Conservation (phyloP, 1,284 basidiomycete genomes). For the Cryptococcus hybrid region DNA sequence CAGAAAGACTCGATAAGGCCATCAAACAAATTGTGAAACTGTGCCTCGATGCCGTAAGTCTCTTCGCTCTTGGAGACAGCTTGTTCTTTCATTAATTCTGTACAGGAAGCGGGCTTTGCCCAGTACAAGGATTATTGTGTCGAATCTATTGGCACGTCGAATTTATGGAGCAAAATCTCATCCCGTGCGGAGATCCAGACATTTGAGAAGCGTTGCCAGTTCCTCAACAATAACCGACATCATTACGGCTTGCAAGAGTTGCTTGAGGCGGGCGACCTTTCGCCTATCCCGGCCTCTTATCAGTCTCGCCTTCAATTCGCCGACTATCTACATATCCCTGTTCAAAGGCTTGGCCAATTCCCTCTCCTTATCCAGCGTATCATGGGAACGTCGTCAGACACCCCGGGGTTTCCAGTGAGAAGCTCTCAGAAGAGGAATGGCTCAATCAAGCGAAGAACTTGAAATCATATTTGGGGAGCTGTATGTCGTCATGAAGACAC, state of each 20-base stretch:
- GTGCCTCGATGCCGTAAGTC: neutral
- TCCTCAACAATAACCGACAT: neutral
- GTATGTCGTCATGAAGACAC: conserved; percentile 58
- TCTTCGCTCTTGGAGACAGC: neutral
- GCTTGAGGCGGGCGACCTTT: neutral
- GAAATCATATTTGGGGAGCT: conserved; percentile 37
- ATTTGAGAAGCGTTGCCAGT: neutral
- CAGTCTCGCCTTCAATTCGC: neutral
- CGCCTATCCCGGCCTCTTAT: neutral
- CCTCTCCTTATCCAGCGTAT: conserved; percentile 5
- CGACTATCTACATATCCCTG: conserved; percentile 50
- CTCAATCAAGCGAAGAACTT: conserved; percentile 26
- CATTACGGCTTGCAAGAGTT: neutral
- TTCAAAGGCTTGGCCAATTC: conserved; percentile 87
- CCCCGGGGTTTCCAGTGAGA: conserved; percentile 30
- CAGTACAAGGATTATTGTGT: neutral
- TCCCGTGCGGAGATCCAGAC: neutral
- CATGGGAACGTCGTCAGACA: neutral
- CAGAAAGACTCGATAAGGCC: neutral
- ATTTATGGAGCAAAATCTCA: no score
- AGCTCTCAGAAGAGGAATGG: conserved; percentile 15
- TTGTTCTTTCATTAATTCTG: neutral
- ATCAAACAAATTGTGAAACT: neutral
- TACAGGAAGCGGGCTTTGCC: neutral
- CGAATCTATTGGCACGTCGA: neutral